Percentiles rank a stretch among this genome's conserved stretches.
phyloP scores from a whole-genome alignment of 2,329 filamentous ascomycete species.

The Pseudocercospora crystallina region DNA sequence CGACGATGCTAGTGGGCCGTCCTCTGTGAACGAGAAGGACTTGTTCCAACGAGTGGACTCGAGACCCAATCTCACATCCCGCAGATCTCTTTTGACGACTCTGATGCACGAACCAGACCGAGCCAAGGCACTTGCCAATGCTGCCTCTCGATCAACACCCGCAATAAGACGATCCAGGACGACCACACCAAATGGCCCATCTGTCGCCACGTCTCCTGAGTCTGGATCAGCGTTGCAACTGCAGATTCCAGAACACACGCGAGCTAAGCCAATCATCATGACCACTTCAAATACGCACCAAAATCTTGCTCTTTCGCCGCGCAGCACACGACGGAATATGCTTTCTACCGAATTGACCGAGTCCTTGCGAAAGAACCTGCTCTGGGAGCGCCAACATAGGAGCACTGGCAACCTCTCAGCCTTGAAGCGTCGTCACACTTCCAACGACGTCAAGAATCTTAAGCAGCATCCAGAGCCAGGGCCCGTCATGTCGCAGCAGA shows the following conservation, averaged over 20 bases:
- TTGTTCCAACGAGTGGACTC: conserved; percentile 92
- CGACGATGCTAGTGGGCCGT: conserved; percentile 72
- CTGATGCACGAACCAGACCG: conserved; percentile 81
- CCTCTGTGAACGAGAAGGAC: conserved; percentile 70
- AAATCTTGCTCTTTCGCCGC: conserved; percentile 70
- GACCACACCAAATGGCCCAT: conserved; percentile 68
- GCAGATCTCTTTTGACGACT: conserved; percentile 83
- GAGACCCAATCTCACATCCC: conserved; percentile 77
- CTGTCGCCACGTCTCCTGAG: conserved; percentile 58
- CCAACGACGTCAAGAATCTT: conserved; percentile 85
- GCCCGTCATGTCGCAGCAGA: conserved; percentile 45
- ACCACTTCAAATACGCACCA: conserved; percentile 68
- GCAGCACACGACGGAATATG: conserved; percentile 93
- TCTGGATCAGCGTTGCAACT: conserved; percentile 36
- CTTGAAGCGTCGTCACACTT: conserved; percentile 84
- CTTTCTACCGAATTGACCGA: conserved; percentile 91
- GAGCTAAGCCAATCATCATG: conserved; percentile 78
- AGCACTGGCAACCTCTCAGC: conserved; percentile 84
- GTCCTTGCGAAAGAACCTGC: conserved; percentile 82
- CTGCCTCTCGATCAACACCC: conserved; percentile 58
- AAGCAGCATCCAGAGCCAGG: conserved; percentile 72
- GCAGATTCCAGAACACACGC: conserved; percentile 43
- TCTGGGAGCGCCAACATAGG: conserved; percentile 96
- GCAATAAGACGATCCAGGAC: conserved; percentile 60
- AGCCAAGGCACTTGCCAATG: conserved; percentile 66